Conservation (phyloP, 768 basidiomycete species). For the Coprinopsis marcescibilis region DNA sequence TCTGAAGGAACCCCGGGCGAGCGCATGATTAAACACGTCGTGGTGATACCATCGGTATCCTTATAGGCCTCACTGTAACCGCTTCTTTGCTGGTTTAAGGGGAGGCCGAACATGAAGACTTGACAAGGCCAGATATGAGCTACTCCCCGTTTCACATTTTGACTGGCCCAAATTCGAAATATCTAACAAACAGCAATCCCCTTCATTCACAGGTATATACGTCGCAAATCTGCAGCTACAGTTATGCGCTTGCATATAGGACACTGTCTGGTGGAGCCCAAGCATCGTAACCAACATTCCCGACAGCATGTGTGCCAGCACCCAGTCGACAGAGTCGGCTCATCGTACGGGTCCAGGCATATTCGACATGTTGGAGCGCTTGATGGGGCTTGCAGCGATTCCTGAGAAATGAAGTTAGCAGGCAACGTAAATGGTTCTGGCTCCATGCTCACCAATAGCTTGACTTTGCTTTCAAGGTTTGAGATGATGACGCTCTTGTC, state of each 20-base stretch:
- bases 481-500: slow-evolving; percentile 42
- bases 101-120: slow-evolving; percentile 46
- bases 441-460: slow-evolving; percentile 48
- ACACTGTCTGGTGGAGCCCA: slow-evolving; percentile 76
- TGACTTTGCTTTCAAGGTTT: slow-evolving; percentile 59
- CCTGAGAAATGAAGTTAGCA: slow-evolving; percentile 25
- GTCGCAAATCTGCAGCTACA: slow-evolving; percentile 63
- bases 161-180: background rate
- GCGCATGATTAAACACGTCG: slow-evolving; percentile 60
- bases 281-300: slow-evolving; percentile 80
- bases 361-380: slow-evolving; percentile 60
- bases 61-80: slow-evolving; percentile 42
- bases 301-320: slow-evolving; percentile 87
- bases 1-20: too few relatives aligned
- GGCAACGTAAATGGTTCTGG: background rate
- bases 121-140: slow-evolving; percentile 90
- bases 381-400: slow-evolving; percentile 36
- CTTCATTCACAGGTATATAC: slow-evolving; percentile 57
- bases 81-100: slow-evolving; percentile 44
- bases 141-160: slow-evolving; percentile 7
- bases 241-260: slow-evolving; percentile 88
- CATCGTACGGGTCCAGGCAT: slow-evolving; percentile 71
- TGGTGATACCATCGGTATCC: slow-evolving; percentile 51
- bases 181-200: background rate
- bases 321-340: slow-evolving; percentile 76